Conservation (phyloP, 2,329 filamentous ascomycete species). For the Zasmidium cellare region DNA sequence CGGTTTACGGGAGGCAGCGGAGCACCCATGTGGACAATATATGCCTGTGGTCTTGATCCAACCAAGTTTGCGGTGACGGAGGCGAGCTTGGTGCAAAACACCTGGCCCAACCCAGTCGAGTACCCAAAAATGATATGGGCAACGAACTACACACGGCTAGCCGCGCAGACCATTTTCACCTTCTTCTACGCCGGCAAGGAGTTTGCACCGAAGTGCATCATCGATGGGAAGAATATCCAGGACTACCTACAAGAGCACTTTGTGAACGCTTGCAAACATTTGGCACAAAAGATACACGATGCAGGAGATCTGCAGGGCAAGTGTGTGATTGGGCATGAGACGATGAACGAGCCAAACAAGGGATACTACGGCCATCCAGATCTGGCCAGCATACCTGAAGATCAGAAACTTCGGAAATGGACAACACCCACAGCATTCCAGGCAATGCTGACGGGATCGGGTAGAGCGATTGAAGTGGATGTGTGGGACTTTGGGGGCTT, state of each 20-base stretch:
- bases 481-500: conserved; percentile 93
- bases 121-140: conserved; percentile 99
- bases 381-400: conserved; percentile 75
- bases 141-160: conserved; percentile 89
- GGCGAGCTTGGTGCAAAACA: conserved; percentile 93
- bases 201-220: conserved; percentile 94
- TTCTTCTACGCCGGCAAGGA: conserved; percentile 88
- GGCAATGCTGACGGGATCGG: conserved; percentile 86
- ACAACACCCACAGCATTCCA: conserved; percentile 95
- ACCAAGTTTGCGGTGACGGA: conserved; percentile 81
- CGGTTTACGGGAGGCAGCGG: conserved; percentile 91
- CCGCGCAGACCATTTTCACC: conserved; percentile 87
- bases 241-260: conserved; percentile 92
- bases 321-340: conserved; percentile 93
- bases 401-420: conserved; percentile 89
- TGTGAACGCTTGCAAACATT: conserved; percentile 72
- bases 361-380: conserved; percentile 83
- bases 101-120: conserved; percentile 76
- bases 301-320: conserved; percentile 85
- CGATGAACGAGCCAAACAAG: conserved; percentile 89
- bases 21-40: conserved; percentile 96
- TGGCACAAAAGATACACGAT: conserved; percentile 82
- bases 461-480: conserved; percentile 83
- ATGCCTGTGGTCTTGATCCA: conserved; percentile 89
- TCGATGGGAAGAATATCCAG: conserved; percentile 93